Evolutionary conservation across 345 rosid species (phyloP), one percentile per base, ranked within the genome.

Genomic region (Pugionium cornutum): DNA sequence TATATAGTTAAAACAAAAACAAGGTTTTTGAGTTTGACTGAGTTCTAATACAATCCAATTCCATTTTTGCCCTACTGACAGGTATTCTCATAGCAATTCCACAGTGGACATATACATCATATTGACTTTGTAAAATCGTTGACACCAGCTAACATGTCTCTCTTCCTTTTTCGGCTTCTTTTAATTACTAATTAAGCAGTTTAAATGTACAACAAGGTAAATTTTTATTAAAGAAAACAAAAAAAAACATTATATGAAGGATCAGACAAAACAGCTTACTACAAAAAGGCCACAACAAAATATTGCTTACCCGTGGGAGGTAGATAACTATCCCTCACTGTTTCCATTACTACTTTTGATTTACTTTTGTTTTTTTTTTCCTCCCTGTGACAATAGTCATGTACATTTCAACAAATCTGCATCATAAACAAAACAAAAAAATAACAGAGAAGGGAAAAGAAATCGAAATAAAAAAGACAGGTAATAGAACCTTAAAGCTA

Each of bases 401-500:
- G 62, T 62, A 70, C 68, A 70, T 31, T 62, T 53, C 53, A 70
- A 70, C 43, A 18, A 70, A 62, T 45, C 62, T 61, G 62, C 67
- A 52, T 45, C 41, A 53, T 52, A 2, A 3, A 18, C 5, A 5
- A 10, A 34, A 4, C 3, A 4, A 50, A 31, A 34, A 10, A 5
- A 29, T 2, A 18, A 30, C 8, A 53, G 35, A 45, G 46, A 18
- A 29, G 34, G 8, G 6, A 2, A 33, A 53, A 18, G 18, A n/a
- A 41, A 11, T 26, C 4, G 6, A 5, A 29, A 31, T 37, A 9
- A 34, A 4, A 55, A 18, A 60, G 26, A 66, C 34, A 42, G 40
- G 48, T 18, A 57, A 34, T 41, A 50, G 53, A 53, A 53, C 91
- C 91, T 83, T 75, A 48, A 37, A 61, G 64, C 69, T 73, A 70